A percentile compares a stretch with the other conserved stretches of the same genome.
phyloP scores from a whole-genome alignment of 345 rosid species.

The Barbarea vulgaris region DNA sequence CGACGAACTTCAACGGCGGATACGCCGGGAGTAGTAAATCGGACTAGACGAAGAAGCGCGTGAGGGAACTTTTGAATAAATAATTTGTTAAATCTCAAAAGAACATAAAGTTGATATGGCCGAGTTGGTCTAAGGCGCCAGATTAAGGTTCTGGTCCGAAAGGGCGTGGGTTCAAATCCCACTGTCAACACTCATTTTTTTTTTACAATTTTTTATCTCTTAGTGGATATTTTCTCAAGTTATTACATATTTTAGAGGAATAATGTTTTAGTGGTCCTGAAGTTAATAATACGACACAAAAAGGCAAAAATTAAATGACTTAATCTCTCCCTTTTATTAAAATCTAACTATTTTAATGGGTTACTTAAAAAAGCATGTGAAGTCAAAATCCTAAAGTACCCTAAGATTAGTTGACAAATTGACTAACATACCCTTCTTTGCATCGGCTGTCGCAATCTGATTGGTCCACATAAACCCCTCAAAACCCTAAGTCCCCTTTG shows the following conservation, averaged over 20 bases:
- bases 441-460: not conserved
- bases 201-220: not conserved
- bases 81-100: fast-evolving
- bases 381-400: not conserved
- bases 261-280: not conserved
- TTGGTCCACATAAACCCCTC: slow-evolving; percentile 45
- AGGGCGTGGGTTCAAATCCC: slow-evolving; percentile 99
- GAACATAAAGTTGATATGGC: slow-evolving; percentile 59
- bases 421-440: not conserved
- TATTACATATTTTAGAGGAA: not conserved
- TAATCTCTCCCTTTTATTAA: not conserved
- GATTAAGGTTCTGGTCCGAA: slow-evolving; percentile 99
- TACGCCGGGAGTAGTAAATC: not conserved
- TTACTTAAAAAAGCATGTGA: slow-evolving; percentile 10
- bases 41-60: not conserved
- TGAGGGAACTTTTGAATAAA: not conserved
- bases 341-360: slow-evolving; percentile 10
- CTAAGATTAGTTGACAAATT: not conserved
- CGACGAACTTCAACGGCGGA: slow-evolving; percentile 7
- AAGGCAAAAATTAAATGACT: not conserved
- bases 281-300: slow-evolving; percentile 11
- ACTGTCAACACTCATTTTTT: slow-evolving; percentile 57
- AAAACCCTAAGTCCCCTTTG: slow-evolving; percentile 65
- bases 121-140: slow-evolving; percentile 98
- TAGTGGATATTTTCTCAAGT: not conserved